A percentile compares a stretch with the other conserved stretches of the same genome.
Evolutionary conservation across 371 early-diverging fungal genomes (phyloP).

Genomic region (Saksenaea vasiformis): DNA sequence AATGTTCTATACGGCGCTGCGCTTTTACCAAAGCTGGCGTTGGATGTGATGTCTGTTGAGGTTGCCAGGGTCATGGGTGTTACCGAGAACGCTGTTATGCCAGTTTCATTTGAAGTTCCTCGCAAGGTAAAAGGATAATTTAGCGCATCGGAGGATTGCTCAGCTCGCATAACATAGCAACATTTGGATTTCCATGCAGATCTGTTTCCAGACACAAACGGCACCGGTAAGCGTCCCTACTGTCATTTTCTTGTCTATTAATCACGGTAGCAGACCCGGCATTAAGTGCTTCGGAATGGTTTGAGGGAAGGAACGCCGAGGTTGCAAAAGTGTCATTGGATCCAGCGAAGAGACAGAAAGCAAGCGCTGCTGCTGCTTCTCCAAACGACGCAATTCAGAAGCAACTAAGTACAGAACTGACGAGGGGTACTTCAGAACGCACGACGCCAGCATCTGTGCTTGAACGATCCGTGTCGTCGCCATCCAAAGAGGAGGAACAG

Average conservation of each 20-base stretch:
- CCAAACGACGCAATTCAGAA: not conserved
- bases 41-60: constrained; percentile 81
- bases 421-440: too few relatives aligned
- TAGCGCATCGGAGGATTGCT: not conserved
- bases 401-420: not conserved
- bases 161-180: constrained; percentile 31
- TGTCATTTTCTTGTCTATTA: not conserved
- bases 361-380: not conserved
- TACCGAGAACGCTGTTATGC: constrained; percentile 59
- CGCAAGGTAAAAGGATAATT: constrained; percentile 48
- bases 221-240: constrained; percentile 26
- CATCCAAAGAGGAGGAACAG: not conserved
- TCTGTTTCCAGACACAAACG: constrained; percentile 77
- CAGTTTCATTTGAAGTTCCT: constrained; percentile 68
- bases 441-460: not conserved
- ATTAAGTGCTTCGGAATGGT: constrained; percentile 60
- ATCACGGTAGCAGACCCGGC: constrained; percentile 35
- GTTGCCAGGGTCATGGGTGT: constrained; percentile 65
- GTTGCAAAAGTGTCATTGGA: constrained; percentile 65
- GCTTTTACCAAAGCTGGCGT: constrained; percentile 66
- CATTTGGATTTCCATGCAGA: constrained; percentile 80
- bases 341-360: constrained; percentile 36
- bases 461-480: not conserved
- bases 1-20: constrained; percentile 56
- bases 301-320: constrained; percentile 48